phyloP scores from a whole-genome alignment of 2,329 filamentous ascomycete genomes.

The Fusarium sp. region DNA sequence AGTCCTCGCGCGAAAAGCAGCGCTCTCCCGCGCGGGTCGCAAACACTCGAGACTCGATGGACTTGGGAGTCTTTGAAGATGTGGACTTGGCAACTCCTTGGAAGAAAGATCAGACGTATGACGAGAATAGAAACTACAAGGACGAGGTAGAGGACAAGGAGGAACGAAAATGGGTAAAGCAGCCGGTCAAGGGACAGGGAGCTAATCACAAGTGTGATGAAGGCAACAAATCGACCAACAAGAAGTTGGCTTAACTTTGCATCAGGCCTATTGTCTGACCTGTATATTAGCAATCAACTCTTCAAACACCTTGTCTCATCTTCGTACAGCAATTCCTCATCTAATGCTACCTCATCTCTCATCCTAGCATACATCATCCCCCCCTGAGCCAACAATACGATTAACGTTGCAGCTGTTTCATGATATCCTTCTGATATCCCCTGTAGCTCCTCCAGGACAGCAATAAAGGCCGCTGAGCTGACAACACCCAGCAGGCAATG shows the following conservation, averaged over 20 bases:
- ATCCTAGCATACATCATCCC: conserved; percentile 26
- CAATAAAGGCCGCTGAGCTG: neutral
- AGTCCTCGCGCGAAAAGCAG: neutral
- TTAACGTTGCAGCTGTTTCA: conserved; percentile 32
- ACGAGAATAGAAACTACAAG: too few species aligned
- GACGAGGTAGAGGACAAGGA: neutral
- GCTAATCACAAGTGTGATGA: neutral
- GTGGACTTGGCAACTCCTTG: neutral
- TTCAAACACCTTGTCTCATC: neutral
- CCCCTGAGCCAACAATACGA: conserved; percentile 21
- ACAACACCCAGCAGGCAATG: neutral
- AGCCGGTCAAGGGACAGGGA: neutral
- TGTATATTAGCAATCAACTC: conserved; percentile 2
- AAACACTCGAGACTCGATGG: neutral
- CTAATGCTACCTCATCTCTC: conserved; percentile 5
- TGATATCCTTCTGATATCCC: conserved; percentile 22
- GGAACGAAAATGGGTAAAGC: neutral
- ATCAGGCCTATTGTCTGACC: neutral
- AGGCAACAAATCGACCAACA: neutral
- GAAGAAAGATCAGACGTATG: neutral
- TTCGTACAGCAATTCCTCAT: conserved; percentile 7
- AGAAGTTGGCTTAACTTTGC: neutral
- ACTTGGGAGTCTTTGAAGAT: neutral
- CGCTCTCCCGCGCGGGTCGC: neutral
- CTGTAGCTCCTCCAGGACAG: conserved; percentile 27